Percentiles rank a stretch among this genome's conserved stretches.
Evolutionary conservation across 2,329 filamentous ascomycete species (phyloP).

Genomic region (Phyllosticta paracitricarpa): DNA sequence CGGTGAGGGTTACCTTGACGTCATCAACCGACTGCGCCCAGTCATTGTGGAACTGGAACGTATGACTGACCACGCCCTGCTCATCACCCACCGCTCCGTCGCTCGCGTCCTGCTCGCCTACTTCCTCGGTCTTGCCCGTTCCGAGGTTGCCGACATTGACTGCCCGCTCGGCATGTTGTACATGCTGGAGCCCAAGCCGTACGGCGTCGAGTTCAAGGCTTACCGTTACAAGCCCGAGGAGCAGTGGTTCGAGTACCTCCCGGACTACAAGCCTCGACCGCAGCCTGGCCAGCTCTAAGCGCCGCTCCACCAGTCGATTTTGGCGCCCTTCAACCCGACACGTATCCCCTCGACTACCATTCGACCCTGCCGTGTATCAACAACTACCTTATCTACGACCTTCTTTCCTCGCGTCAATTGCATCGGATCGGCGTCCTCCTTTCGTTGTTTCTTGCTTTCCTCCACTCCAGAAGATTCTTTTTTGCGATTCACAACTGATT

Average conservation of each 20-base stretch:
- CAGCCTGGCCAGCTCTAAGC: background rate
- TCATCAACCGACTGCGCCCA: conserved; percentile 88
- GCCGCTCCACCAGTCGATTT: background rate
- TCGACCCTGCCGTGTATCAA: background rate
- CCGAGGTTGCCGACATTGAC: conserved; percentile 89
- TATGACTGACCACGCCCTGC: conserved; percentile 88
- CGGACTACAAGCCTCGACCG: conserved; percentile 60
- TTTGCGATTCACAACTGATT: too few species aligned
- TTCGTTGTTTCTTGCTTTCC: background rate
- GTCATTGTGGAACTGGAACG: conserved; percentile 96
- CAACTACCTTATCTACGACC: background rate
- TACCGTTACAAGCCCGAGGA: conserved; percentile 75
- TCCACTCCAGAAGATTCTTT: background rate
- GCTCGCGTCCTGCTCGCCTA: conserved; percentile 90
- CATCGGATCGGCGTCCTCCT: background rate
- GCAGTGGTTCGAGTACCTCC: conserved; percentile 75
- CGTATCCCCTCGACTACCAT: background rate
- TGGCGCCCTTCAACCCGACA: background rate
- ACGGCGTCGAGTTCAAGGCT: conserved; percentile 93
- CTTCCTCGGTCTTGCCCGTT: conserved; percentile 82
- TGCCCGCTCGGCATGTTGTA: conserved; percentile 90
- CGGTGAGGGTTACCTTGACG: conserved; percentile 91
- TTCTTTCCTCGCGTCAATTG: background rate
- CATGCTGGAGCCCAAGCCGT: conserved; percentile 92
- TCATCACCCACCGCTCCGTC: conserved; percentile 87